Evolutionary conservation across 306 rosid species (phyloP), one percentile per base, ranked within the genome.

Genomic region (Cucumis sativus): DNA sequence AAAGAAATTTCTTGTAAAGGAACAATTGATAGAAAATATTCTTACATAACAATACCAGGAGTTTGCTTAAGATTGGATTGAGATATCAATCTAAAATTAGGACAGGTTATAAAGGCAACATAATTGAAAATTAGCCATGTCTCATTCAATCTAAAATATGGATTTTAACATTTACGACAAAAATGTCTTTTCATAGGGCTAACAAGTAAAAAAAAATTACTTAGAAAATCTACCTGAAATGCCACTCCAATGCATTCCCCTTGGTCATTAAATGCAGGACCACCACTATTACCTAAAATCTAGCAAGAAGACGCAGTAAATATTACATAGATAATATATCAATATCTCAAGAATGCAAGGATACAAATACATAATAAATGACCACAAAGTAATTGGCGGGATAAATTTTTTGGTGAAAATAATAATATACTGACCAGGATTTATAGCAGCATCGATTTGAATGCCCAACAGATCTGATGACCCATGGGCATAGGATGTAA

Each of bases 181-280:
- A 4, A 15, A 51, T 71, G 76, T 55, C 21, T 76, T 47, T 66
- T 68, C 58, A 41, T 67, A 75, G 72, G 69, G 61, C 52, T 47
- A 74, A 18, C 13, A 59, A 30, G n/a, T 10, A 20, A 74, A 45
- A 80, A 17, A 65, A 47, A 47, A 3, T 28, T 28, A 67, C 83
- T 79, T 80, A 78, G 54, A 87, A 83, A 84, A 82, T 83, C 79
- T 88, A 95, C 99, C 99, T 95, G 99, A 89, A 95, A 95, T n/a
- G 99, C 99, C 80, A 95, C 97, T 49, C 99, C 99, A 79, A 95
- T 95, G 93, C 99, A 95, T 82, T 95, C 97, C 82, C 99, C 97
- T 78, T 82, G 88, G 84, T 84, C 97, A 82, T 90, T 95, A 88
- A 95, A 95, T 39, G 97, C 97, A n/a, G 99, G 99, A 37, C 99